phyloP scores from a whole-genome alignment of 2,329 filamentous ascomycete genomes.

The Pseudogymnoascus sp. region DNA sequence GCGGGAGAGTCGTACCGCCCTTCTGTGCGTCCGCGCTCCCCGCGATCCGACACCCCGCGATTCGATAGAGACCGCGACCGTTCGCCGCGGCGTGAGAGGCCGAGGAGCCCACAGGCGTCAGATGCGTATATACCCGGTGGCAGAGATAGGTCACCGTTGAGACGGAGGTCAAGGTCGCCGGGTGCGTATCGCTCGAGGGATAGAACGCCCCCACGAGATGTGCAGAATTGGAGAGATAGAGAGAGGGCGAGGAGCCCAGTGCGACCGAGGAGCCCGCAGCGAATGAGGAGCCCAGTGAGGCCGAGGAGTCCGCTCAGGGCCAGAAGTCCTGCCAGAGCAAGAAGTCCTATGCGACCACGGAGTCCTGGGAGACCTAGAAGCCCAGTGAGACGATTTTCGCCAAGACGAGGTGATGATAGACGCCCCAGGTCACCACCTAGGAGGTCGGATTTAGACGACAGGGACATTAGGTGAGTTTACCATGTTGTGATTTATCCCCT shows the following conservation, averaged over 20 bases:
- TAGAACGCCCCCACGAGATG: slow-evolving; percentile 22
- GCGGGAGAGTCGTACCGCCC: slow-evolving; percentile 28
- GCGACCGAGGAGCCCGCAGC: neutral
- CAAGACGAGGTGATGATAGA: slow-evolving; percentile 29
- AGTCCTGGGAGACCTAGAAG: slow-evolving; percentile 19
- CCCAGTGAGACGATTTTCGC: slow-evolving; percentile 26
- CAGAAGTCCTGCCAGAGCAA: slow-evolving; percentile 33
- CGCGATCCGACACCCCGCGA: slow-evolving; percentile 21
- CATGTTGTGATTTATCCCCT: neutral
- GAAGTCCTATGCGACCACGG: neutral
- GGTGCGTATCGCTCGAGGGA: slow-evolving; percentile 21
- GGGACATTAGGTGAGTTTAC: slow-evolving; percentile 11
- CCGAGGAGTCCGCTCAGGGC: slow-evolving; percentile 26
- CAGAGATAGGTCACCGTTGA: slow-evolving; percentile 21
- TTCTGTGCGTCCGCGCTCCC: slow-evolving; percentile 21
- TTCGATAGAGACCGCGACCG: slow-evolving; percentile 17
- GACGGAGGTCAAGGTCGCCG: slow-evolving; percentile 25
- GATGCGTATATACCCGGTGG: slow-evolving; percentile 12
- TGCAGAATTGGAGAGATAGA: slow-evolving; percentile 12
- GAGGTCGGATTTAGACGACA: slow-evolving; percentile 23
- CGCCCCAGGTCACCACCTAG: slow-evolving; percentile 28
- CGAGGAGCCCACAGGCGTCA: neutral
- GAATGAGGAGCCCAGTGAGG: slow-evolving; percentile 4
- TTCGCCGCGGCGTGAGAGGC: slow-evolving; percentile 12
- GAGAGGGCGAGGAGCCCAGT: slow-evolving; percentile 9